Base-by-base conservation (phyloP, 805 yeast genomes). In the Cyberlindnera subsufficiens region DNA sequence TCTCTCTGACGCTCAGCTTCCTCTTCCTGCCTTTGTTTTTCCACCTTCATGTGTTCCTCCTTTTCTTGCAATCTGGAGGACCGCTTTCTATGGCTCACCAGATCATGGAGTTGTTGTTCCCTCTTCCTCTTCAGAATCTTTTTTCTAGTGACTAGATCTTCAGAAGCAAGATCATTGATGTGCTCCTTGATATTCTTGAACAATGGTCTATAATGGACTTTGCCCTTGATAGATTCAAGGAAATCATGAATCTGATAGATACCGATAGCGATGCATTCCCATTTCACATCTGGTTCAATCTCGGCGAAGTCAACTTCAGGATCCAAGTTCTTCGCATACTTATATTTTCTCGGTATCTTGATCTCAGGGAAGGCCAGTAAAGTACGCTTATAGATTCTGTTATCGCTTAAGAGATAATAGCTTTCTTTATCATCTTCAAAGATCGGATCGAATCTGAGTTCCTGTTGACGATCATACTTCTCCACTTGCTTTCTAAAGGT, bases 11-110 rank as follows among this genome's bases (percentile, higher is more conserved):
- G 42, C 18, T 44, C 54, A 14, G 36, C 38, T 31, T 45, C 45
- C n/a, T 52, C 54, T 25, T 47, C 55, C 32, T 72, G 72, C 38
- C 69, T 76, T 43, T 74, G 68, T 37, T 69, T 69, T 44, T 68
- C 70, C 27, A 65, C 58, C 38, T 65, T 65, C 40, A 69, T 69
- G 17, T 74, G 77, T 48, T 83, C 87, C 47, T 79, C 84, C 54
- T 77, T 79, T 16, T 83, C 84, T 51, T 82, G 86, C 35, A 86
- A 61, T 61, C 93, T 72, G 2, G 88, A 77, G 0, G 91, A 84
- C 50, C 87, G 71, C 54, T 86, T 85, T 54, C 93, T 71, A 43
- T 84, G 76, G 4, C 80, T 80, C 55, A 86, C 62, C 42, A 86
- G 59, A 18, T 73, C 74, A 38, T 75, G 77, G 72, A 85, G 69